Conservation (phyloP, 2,329 filamentous ascomycete genomes). For the Xylaria sp. region DNA sequence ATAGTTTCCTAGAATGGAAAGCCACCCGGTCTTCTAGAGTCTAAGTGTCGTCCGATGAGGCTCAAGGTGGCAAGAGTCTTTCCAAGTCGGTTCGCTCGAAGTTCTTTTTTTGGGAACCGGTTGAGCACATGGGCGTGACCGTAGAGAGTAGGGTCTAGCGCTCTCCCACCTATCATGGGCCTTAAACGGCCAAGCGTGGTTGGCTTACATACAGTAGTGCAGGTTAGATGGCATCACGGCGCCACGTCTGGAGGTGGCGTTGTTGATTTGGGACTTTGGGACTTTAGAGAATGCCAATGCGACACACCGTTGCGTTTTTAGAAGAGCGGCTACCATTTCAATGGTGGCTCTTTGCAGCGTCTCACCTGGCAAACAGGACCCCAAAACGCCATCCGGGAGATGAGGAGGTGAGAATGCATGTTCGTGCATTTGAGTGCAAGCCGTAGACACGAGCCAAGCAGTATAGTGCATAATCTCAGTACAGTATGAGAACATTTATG, state of each 20-base stretch:
- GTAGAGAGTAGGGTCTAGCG: conserved; percentile 17
- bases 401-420: neutral
- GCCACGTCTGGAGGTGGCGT: conserved; percentile 36
- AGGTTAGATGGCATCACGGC: conserved; percentile 20
- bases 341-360: conserved; percentile 20
- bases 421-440: conserved; percentile 5
- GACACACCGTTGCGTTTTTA: conserved; percentile 20
- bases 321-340: conserved; percentile 22
- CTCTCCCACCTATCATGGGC: conserved; percentile 20
- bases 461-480: conserved; percentile 9
- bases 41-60: conserved; percentile 29
- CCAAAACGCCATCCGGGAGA: conserved; percentile 24
- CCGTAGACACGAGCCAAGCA: conserved; percentile 24
- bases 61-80: conserved; percentile 24
- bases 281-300: conserved; percentile 16
- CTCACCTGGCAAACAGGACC: conserved; percentile 14
- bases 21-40: conserved; percentile 25
- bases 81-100: conserved; percentile 24
- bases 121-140: conserved; percentile 16
- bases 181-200: conserved; percentile 20
- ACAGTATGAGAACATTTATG: neutral
- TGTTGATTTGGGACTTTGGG: conserved; percentile 15
- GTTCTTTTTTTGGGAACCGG: conserved; percentile 34
- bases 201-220: conserved; percentile 20
- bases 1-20: conserved; percentile 36